phyloP scores from a whole-genome alignment of 345 rosid genomes.

The Sisymbrium altissimum region DNA sequence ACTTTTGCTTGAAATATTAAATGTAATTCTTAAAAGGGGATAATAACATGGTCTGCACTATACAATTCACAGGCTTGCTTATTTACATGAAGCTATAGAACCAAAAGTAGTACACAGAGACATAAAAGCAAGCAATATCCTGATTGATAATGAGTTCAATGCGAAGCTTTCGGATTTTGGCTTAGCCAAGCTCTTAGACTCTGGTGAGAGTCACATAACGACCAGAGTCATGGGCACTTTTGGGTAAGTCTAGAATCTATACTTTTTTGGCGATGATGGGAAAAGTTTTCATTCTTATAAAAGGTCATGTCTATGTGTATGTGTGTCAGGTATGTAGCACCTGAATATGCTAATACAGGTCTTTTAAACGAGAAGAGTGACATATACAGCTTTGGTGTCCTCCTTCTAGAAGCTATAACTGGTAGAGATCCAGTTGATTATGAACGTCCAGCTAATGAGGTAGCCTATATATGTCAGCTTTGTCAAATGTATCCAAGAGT shows the following conservation, averaged over 20 bases:
- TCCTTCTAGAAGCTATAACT: constrained; percentile 79
- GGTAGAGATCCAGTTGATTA: constrained; percentile 98
- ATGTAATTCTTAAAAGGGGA: neutral
- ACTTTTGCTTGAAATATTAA: neutral
- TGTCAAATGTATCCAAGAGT: neutral
- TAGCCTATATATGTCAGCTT: constrained; percentile 17
- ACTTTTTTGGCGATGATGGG: neutral
- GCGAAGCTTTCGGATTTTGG: constrained; percentile 98
- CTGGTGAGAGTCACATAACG: constrained; percentile 90
- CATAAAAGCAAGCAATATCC: constrained; percentile 93
- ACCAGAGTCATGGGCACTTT: constrained; percentile 99
- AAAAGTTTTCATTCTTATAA: neutral
- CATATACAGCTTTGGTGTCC: constrained; percentile 89
- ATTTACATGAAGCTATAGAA: constrained; percentile 97
- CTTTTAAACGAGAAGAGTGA: constrained; percentile 92
- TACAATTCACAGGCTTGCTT: constrained; percentile 68
- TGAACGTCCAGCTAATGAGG: constrained; percentile 88
- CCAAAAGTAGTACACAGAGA: constrained; percentile 96
- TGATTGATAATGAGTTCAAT: constrained; percentile 76
- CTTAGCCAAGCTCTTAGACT: constrained; percentile 85
- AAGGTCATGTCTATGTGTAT: neutral
- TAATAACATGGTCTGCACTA: neutral
- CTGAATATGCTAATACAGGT: constrained; percentile 92
- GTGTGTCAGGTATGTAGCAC: constrained; percentile 82
- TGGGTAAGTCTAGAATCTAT: constrained; percentile 51